Percentiles rank a stretch among this genome's conserved stretches.
phyloP scores from a whole-genome alignment of 371 early-diverging fungal species.

The Mortierella sp. region DNA sequence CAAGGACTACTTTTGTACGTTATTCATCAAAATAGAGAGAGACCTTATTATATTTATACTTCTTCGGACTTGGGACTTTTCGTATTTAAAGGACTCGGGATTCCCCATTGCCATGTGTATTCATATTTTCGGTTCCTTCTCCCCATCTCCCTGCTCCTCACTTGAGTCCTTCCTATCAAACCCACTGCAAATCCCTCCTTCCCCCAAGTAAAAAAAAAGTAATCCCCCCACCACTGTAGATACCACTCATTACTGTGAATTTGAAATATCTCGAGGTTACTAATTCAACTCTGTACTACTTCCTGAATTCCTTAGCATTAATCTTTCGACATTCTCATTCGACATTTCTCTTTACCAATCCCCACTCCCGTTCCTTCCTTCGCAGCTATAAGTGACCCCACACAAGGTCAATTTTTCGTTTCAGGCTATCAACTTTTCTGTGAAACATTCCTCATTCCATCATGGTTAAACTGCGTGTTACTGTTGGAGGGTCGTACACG shows the following conservation, averaged over 20 bases:
- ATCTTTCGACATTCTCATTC: neutral
- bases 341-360: neutral
- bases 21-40: neutral
- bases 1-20: neutral
- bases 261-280: neutral
- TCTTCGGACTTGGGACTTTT: neutral
- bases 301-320: neutral
- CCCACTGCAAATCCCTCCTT: neutral
- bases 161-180: neutral
- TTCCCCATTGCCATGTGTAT: neutral
- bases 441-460: constrained; percentile 2
- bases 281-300: neutral
- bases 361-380: neutral
- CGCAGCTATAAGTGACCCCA: neutral
- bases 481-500: constrained; percentile 59
- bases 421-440: neutral
- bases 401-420: neutral
- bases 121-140: constrained; percentile 1
- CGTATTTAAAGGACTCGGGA: neutral
- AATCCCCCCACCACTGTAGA: neutral
- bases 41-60: constrained; percentile 5
- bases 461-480: constrained; percentile 59
- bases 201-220: too few relatives aligned
- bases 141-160: neutral
- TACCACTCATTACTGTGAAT: neutral